Evolutionary conservation across 1,139 yeast species (phyloP).

Genomic region (Pichia sp.): DNA sequence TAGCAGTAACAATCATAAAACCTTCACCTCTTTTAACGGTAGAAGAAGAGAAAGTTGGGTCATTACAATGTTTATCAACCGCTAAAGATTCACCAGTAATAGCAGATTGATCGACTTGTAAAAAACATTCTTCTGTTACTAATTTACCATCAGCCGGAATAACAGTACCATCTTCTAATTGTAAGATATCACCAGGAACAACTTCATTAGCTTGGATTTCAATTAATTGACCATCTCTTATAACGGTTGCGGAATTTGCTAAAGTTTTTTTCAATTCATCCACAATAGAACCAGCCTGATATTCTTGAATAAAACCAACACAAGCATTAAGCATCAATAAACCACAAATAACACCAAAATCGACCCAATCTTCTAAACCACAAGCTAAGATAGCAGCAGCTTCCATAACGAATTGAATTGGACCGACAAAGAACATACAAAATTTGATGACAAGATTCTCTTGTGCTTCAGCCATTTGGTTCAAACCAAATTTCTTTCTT

Average conservation of each 20-base stretch:
- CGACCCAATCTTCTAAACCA: slow-evolving; percentile 98
- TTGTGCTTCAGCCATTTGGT: slow-evolving; percentile 91
- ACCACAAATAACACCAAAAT: slow-evolving; percentile 96
- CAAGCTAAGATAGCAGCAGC: slow-evolving; percentile 97
- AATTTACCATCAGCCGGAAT: slow-evolving; percentile 95
- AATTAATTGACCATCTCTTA: slow-evolving; percentile 74
- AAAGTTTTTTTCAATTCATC: slow-evolving; percentile 90
- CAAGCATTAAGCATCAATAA: slow-evolving; percentile 80
- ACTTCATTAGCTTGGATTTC: slow-evolving; percentile 77
- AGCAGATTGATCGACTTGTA: slow-evolving; percentile 96
- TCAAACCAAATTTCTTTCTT: slow-evolving; percentile 90
- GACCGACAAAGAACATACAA: slow-evolving; percentile 92
- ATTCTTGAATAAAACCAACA: slow-evolving; percentile 97
- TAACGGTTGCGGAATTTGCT: slow-evolving; percentile 81
- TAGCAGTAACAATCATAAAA: slow-evolving; percentile 90
- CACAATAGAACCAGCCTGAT: slow-evolving; percentile 94
- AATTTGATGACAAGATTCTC: slow-evolving; percentile 82
- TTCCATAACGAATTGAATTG: slow-evolving; percentile 98
- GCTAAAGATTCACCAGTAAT: slow-evolving; percentile 98
- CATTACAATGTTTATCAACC: slow-evolving; percentile 88
- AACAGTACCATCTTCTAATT: slow-evolving; percentile 91
- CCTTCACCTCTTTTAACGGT: slow-evolving; percentile 97
- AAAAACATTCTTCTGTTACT: slow-evolving; percentile 79
- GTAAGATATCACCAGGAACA: slow-evolving; percentile 90
- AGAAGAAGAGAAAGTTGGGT: slow-evolving; percentile 85